Percentiles rank a stretch among this genome's conserved stretches.
phyloP scores from a whole-genome alignment of 495 filamentous ascomycete genomes.

The Podospora tetraspora region DNA sequence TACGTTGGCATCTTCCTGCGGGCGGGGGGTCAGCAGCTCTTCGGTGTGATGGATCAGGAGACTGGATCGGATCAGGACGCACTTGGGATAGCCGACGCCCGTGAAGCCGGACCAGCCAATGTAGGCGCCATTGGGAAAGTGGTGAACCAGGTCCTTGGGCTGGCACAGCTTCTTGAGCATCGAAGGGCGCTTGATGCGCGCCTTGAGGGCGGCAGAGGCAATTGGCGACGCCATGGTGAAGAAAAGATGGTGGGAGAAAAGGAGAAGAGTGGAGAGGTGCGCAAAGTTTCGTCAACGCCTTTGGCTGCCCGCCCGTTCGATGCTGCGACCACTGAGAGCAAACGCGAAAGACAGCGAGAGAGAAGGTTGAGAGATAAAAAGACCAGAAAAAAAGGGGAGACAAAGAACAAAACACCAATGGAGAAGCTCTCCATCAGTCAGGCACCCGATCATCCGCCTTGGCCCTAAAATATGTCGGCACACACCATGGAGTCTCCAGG shows the following conservation, averaged over 20 bases:
- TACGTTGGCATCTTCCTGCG: conserved; percentile 74
- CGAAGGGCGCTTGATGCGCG: conserved; percentile 67
- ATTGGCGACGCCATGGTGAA: conserved; percentile 39
- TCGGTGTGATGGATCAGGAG: background rate
- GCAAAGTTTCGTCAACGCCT: background rate
- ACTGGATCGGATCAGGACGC: conserved; percentile 29
- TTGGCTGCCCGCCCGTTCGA: background rate
- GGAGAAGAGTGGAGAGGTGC: conserved; percentile 3
- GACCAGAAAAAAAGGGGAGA: background rate
- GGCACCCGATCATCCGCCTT: background rate
- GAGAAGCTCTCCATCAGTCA: background rate
- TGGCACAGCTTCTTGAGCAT: conserved; percentile 74
- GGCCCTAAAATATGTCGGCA: background rate
- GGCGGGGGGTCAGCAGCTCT: conserved; percentile 12
- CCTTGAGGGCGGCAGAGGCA: conserved; percentile 69
- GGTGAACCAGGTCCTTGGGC: conserved; percentile 71
- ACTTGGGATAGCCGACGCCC: conserved; percentile 87
- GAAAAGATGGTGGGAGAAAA: background rate
- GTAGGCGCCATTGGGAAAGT: conserved; percentile 77
- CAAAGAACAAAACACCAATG: background rate
- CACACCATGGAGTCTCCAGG: background rate
- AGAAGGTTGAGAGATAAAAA: background rate
- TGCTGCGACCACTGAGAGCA: background rate
- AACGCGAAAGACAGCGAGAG: background rate
- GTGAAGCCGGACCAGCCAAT: conserved; percentile 91